Evolutionary conservation across 169 alveolate species (phyloP).

Genomic region (Eimeria brunetti): DNA sequence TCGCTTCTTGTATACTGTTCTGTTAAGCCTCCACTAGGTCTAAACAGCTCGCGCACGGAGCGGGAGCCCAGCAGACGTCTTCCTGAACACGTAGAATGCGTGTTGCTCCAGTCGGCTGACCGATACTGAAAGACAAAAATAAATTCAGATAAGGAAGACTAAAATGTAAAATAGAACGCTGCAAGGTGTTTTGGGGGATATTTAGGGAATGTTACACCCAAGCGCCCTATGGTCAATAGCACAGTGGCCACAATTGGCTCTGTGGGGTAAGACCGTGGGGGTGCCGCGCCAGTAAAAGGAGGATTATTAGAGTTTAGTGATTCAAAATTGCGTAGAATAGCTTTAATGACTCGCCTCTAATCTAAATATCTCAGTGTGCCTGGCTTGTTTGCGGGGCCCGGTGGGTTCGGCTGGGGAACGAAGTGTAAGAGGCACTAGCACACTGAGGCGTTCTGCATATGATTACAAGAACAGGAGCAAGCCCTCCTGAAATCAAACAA

Average conservation of each 20-base stretch:
- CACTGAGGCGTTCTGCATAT: background rate
- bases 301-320: background rate
- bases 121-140: background rate
- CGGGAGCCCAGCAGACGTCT: background rate
- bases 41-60: background rate
- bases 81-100: background rate
- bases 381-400: background rate
- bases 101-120: background rate
- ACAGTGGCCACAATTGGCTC: background rate
- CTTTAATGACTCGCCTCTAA: background rate
- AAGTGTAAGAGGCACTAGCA: background rate
- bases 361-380: background rate
- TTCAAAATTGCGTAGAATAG: background rate
- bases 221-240: background rate
- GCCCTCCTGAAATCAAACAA: background rate
- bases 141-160: background rate
- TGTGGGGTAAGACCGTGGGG: slow-evolving; percentile 3
- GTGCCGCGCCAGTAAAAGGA: background rate
- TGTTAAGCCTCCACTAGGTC: background rate
- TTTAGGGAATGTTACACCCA: background rate
- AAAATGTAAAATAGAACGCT: background rate
- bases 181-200: background rate
- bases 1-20: background rate
- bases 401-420: background rate
- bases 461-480: background rate